phyloP scores from a whole-genome alignment of 2,329 filamentous ascomycete species.

The Beauveria australis region DNA sequence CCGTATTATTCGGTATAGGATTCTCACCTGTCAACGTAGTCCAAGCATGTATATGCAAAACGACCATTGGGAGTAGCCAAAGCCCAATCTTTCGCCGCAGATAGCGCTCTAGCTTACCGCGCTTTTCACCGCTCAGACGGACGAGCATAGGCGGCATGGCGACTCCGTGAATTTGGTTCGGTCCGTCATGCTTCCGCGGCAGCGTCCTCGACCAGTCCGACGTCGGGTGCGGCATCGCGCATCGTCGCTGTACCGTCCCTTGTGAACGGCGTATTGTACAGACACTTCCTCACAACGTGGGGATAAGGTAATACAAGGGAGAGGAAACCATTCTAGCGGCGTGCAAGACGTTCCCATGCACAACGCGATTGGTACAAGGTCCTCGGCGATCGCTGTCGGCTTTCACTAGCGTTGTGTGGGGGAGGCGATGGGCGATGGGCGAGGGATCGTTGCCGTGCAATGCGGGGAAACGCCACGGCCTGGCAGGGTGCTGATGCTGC shows the following conservation, averaged over 20 bases:
- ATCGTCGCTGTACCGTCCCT: neutral
- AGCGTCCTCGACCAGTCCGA: neutral
- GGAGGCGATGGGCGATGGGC: neutral
- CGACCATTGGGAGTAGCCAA: slow-evolving; percentile 51
- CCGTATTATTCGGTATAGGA: neutral
- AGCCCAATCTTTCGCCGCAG: slow-evolving; percentile 54
- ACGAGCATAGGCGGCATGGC: slow-evolving; percentile 24
- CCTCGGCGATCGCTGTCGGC: neutral
- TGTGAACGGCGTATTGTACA: neutral
- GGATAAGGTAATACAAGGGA: too few relatives aligned
- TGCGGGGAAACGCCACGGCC: neutral
- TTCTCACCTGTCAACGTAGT: slow-evolving; percentile 44
- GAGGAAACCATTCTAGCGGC: neutral
- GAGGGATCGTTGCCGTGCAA: neutral
- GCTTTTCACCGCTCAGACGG: slow-evolving; percentile 40
- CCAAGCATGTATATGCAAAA: slow-evolving; percentile 57
- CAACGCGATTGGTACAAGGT: too few relatives aligned
- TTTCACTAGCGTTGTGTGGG: slow-evolving; percentile 2
- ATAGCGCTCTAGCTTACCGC: slow-evolving; percentile 39
- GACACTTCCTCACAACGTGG: too few relatives aligned
- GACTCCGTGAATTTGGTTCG: slow-evolving; percentile 10
- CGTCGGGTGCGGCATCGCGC: neutral
- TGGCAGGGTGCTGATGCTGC: neutral
- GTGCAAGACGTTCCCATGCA: too few relatives aligned
- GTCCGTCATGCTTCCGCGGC: neutral